Conservation (phyloP, 2,329 filamentous ascomycete species). For the Colletotrichum plurivorum region DNA sequence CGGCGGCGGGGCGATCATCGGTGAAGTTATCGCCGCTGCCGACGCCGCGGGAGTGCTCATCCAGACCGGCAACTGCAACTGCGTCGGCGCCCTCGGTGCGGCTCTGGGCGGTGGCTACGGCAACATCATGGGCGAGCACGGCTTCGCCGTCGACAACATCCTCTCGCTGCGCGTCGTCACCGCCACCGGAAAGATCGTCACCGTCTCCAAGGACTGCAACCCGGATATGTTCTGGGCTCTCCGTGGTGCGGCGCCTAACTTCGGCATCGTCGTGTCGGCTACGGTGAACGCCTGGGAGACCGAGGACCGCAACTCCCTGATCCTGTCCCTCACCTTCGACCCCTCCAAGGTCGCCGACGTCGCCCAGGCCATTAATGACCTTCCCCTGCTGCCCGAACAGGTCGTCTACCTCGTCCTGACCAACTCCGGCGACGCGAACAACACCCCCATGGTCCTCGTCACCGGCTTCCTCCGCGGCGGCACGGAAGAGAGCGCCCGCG, state of each 20-base stretch:
- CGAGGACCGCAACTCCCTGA: slow-evolving; percentile 44
- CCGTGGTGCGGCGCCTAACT: slow-evolving; percentile 64
- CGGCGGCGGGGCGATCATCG: too few species aligned
- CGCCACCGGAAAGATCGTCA: slow-evolving; percentile 44
- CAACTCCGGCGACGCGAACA: slow-evolving; percentile 35
- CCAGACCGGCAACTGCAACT: slow-evolving; percentile 43
- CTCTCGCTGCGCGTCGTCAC: slow-evolving; percentile 48
- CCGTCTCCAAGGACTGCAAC: slow-evolving; percentile 44
- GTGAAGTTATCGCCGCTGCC: too few species aligned
- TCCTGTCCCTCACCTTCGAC: slow-evolving; percentile 44
- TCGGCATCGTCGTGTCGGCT: slow-evolving; percentile 64
- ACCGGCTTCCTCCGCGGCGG: slow-evolving; percentile 50
- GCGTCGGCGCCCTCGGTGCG: slow-evolving; percentile 42
- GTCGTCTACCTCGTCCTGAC: slow-evolving; percentile 53
- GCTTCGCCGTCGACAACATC: slow-evolving; percentile 50
- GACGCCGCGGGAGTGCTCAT: too few species aligned
- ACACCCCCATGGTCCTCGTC: slow-evolving; percentile 46
- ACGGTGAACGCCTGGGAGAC: slow-evolving; percentile 56
- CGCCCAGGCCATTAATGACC: slow-evolving; percentile 52
- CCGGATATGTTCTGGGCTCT: slow-evolving; percentile 64
- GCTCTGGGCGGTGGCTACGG: slow-evolving; percentile 42
- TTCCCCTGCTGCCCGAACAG: slow-evolving; percentile 52
- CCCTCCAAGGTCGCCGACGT: slow-evolving; percentile 48
- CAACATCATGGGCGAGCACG: slow-evolving; percentile 39
- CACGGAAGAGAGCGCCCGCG: slow-evolving; percentile 46